Evolutionary conservation across 306 rosid species (phyloP), one percentile per base, ranked within the genome.

Genomic region (Luffa aegyptiaca): DNA sequence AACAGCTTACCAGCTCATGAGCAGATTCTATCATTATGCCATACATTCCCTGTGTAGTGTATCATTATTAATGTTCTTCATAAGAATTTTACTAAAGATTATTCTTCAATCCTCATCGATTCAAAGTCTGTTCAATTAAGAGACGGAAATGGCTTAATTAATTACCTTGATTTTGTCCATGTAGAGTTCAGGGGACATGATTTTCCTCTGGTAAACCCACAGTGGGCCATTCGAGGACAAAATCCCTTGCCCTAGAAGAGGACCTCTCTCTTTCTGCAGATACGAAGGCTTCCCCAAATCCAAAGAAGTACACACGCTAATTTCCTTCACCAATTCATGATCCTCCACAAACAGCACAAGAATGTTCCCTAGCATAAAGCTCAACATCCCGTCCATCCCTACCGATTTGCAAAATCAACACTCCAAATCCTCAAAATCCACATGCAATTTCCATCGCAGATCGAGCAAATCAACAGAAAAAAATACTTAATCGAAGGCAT

Each of bases 1-100:
- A 93, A 80, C 88, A 88, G 10, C 39, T 42, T 14, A 93, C 82
- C 81, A 93, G 75, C 2, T 93, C 87, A 37, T 88, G 84, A 6
- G 91, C 87, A 79, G 97, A 90, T 86, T 91, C 92, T 48, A 87
- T 37, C 90, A 93, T 92, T 33, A 86, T 84, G 16, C 88, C 90
- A 84, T 89, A 91, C 98, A 93, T 93, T 5, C 90, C 92, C 98
- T 91, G 3, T 44, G 46, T 8, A 3, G 1, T 44, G 9, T 8
- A 41, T 41, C 44, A 41, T 0, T 6, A 41, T 0, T 41, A 2
- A 1, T 6, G 44, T 41, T 6, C 4, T 26, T 26, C 31, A 26
- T 26, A 26, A 26, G 31, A n/a, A n/a, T n/a, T n/a, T n/a, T n/a
- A n/a, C n/a, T n/a, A n/a, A n/a, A n/a, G n/a, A n/a, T n/a, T n/a